Percentiles rank a stretch among this genome's conserved stretches.
These are phyloP conservation scores for Diaporthe australafricana DNA, from an alignment of 2,329 filamentous ascomycete genomes.

Conservation along the genomic window DNA sequence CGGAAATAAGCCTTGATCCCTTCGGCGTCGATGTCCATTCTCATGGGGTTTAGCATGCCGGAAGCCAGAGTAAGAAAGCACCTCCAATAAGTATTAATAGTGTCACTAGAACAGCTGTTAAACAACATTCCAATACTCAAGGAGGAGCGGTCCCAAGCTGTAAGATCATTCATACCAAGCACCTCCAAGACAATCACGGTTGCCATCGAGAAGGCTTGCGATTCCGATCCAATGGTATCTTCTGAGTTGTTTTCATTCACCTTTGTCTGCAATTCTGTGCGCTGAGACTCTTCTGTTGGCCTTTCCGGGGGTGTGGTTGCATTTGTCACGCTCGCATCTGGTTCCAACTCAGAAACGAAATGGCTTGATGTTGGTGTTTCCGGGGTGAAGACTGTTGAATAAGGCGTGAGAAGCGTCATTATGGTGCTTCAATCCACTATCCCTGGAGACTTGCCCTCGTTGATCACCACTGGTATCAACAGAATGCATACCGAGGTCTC, in stretches of 20 bases:
- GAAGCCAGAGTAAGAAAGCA: background rate
- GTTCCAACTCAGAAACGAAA: background rate
- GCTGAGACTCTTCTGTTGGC: background rate
- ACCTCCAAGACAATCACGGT: background rate
- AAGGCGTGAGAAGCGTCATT: background rate
- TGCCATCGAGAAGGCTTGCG: background rate
- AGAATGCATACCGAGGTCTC: background rate
- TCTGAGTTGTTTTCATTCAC: background rate
- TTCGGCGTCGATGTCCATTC: no score
- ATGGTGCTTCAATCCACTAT: background rate
- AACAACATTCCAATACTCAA: background rate
- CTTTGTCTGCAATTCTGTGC: background rate
- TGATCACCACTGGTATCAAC: no score
- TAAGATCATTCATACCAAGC: background rate
- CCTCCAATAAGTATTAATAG: background rate
- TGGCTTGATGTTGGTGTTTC: background rate
- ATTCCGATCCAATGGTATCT: background rate
- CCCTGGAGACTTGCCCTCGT: background rate
- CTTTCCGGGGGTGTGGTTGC: background rate
- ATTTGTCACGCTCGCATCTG: background rate
- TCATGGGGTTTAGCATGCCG: background rate
- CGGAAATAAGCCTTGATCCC: background rate
- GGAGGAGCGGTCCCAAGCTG: no score
- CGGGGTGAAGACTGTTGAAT: background rate
- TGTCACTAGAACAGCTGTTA: background rate